Evolutionary conservation across 2,329 filamentous ascomycete species (phyloP), one percentile per base, ranked within the genome.

Genomic region (Claviceps maximensis): DNA sequence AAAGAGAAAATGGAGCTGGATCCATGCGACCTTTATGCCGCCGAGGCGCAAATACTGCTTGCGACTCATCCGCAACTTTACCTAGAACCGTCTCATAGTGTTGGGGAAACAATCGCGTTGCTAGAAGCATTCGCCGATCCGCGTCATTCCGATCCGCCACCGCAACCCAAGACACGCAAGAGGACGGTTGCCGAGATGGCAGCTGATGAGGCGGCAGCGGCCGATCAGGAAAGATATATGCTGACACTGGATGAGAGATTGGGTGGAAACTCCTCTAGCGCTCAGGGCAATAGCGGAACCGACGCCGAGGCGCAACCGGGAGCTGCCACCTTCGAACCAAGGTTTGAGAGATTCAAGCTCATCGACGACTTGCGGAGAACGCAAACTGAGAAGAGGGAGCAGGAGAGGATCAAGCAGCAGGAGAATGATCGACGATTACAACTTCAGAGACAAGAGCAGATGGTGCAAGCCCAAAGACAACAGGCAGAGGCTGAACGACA

Each of bases 121-220:
- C 74, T 97, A 3, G 82, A 88, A 31, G 74, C 77, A 19, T 74
- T 91, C 59, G 76, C 80, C 21, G 87, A 94, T 65, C 86, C 89
- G 7, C 81, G 89, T 53, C 87, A 96, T 66, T 79, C 81, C 31
- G 80, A 85, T 49, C 74, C 81, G 45, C 84, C 89, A 10, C 91
- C 93, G 0, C 79, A 86, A 55, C 89, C 89, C 3, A 96, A 95
- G 74, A 84, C 84, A 8, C 78, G 93, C 54, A 97, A 98, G 75
- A 83, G 91, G 57, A 98, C 93, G 0, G 84, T 94, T 19, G 93
- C 93, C 9, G 91, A 98, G 65, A 82, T 97, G 73, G 93, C 89
- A 9, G 91, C 91, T 8, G 93, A 98, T 63, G 90, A 98, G 69
- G 91, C 93, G 1, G 77, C 89, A 55, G 89, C 89, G 0, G 91